A percentile compares a stretch with the other conserved stretches of the same genome.
These are phyloP conservation scores for Boletus putidus DNA, from an alignment of 1,284 basidiomycete genomes.

Conservation along the genomic window DNA sequence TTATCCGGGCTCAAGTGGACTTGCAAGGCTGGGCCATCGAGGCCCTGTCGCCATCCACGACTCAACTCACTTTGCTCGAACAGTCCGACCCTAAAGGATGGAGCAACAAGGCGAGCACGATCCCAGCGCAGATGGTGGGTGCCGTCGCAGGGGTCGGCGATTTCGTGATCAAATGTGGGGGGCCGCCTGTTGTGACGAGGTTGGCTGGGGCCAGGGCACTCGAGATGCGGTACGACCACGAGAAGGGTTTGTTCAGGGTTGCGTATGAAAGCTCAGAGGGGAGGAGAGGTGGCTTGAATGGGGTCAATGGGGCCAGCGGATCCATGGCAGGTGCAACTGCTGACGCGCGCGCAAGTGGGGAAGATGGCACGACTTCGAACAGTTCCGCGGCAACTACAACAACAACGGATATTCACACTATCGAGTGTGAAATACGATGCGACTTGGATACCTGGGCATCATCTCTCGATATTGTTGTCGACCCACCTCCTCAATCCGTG, in stretches of 20 bases:
- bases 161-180: slow-evolving; percentile 92
- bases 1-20: slow-evolving; percentile 93
- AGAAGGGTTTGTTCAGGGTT: slow-evolving; percentile 77
- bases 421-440: slow-evolving; percentile 94
- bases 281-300: slow-evolving; percentile 44
- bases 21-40: slow-evolving; percentile 98
- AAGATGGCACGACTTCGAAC: slow-evolving; percentile 13
- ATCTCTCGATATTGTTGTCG: slow-evolving; percentile 87
- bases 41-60: slow-evolving; percentile 92
- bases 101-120: slow-evolving; percentile 88
- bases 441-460: slow-evolving; percentile 91
- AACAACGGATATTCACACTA: slow-evolving; percentile 46
- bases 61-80: slow-evolving; percentile 90
- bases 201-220: slow-evolving; percentile 78
- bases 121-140: slow-evolving; percentile 88
- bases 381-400: slow-evolving; percentile 6
- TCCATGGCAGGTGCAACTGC: slow-evolving; percentile 5
- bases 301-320: slow-evolving; percentile 25
- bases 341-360: slow-evolving; percentile 10
- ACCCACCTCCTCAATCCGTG: slow-evolving; percentile 88
- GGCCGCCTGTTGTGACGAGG: slow-evolving; percentile 86
- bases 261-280: slow-evolving; percentile 78
- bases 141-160: slow-evolving; percentile 89
- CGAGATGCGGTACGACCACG: slow-evolving; percentile 83
- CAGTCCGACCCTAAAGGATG: slow-evolving; percentile 98